phyloP scores from a whole-genome alignment of 306 rosid species.

The Dryas alaskensis region DNA sequence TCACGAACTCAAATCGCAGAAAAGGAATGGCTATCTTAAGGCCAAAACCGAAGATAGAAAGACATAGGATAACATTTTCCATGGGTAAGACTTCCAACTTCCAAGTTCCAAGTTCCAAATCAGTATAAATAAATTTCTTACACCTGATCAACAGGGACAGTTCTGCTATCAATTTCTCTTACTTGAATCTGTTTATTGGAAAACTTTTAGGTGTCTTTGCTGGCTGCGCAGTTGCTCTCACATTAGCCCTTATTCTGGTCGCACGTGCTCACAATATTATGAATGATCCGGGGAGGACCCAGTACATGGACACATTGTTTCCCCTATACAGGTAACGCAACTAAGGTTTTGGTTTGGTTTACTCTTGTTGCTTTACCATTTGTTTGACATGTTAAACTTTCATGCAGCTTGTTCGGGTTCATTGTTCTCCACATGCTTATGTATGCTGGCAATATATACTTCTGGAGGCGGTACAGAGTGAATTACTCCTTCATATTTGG shows the following conservation, averaged over 20 bases:
- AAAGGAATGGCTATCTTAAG: slow-evolving; percentile 59
- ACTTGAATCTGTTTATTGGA: not conserved
- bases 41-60: slow-evolving; percentile 56
- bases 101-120: no score
- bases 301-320: slow-evolving; percentile 69
- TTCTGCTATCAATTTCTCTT: not conserved
- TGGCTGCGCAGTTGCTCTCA: slow-evolving; percentile 59
- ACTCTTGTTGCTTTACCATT: not conserved
- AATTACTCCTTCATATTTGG: slow-evolving; percentile 75
- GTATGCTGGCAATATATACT: slow-evolving; percentile 61
- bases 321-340: slow-evolving; percentile 64
- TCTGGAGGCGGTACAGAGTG: slow-evolving; percentile 58
- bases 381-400: slow-evolving; percentile 11
- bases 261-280: slow-evolving; percentile 36
- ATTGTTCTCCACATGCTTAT: slow-evolving; percentile 62
- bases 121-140: not conserved
- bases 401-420: slow-evolving; percentile 64
- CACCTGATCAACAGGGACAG: not conserved
- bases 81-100: slow-evolving; percentile 36
- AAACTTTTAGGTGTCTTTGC: slow-evolving; percentile 55
- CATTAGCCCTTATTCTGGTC: slow-evolving; percentile 48
- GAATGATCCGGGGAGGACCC: slow-evolving; percentile 19
- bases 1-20: slow-evolving; percentile 55
- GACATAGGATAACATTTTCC: slow-evolving; percentile 59
- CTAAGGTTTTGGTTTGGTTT: not conserved